Base-by-base conservation (phyloP, 495 filamentous ascomycete genomes). In the Penicillium mononematosum region DNA sequence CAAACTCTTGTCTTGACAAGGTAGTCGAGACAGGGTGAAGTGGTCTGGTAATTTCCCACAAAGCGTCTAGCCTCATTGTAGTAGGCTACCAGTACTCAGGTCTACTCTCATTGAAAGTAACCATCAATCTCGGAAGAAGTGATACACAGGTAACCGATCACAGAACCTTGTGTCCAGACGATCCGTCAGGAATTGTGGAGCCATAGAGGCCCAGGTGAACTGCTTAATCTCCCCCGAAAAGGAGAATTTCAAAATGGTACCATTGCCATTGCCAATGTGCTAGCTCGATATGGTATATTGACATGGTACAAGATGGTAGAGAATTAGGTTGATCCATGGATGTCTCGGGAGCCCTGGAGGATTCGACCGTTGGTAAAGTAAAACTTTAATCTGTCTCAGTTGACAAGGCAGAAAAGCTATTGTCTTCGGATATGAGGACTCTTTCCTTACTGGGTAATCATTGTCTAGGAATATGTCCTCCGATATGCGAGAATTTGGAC, bases 61-160 rank as follows among this genome's bases (percentile, higher is more conserved):
- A 34, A 38, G 45, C 39, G 55, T 38, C 39, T 49, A 27, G 36
- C 47, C 48, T 50, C 53, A 39, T 42, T 38, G 43, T 25, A 45
- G 53, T 51, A 29, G 41, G 38, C 55, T 61, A 59, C 38, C 63
- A 61, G 47, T 9, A 53, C 50, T 58, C 43, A 31, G 56, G 58
- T 61, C 54, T 29, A 59, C 32, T 17, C 42, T 60, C 53, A 54
- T 46, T 51, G 53, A 47, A 61, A 58, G 55, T 64, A 50, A 56
- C 54, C 63, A 39, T 50, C 19, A 59, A 58, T 66, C 56, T 64
- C 62, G 56, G 58, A 34, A 64, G 50, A 61, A 59, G 60, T 64
- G 46, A 58, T 64, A 64, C 66, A 45, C 38, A 58, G 44, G 53
- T 52, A 56, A 64, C 36, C 50, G 42, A 56, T 44, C 63, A 61